phyloP scores from a whole-genome alignment of 768 basidiomycete species.

The Auriculariales sp. region DNA sequence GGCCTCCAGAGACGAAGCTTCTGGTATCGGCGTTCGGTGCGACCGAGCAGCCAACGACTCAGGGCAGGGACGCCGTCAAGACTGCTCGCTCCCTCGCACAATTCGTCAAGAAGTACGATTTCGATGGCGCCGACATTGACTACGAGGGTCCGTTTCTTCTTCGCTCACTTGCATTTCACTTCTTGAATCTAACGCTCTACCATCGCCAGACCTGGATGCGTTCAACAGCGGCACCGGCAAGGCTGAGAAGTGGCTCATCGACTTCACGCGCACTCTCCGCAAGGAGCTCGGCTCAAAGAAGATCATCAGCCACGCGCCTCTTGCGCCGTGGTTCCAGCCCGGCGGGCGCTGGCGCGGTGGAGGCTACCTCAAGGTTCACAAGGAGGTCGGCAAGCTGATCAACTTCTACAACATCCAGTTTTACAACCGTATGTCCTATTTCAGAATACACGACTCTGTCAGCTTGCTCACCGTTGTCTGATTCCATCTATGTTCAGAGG shows the following conservation, averaged over 20 bases:
- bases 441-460: neutral
- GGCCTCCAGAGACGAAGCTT: too few species aligned
- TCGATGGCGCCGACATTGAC: constrained; percentile 21
- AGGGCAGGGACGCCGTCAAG: constrained; percentile 1
- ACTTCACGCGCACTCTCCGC: constrained; percentile 22
- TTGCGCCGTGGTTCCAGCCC: constrained; percentile 24
- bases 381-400: constrained; percentile 26
- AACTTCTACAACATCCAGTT: constrained; percentile 33
- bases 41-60: constrained; percentile 12
- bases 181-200: neutral
- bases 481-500: neutral
- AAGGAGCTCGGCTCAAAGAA: constrained; percentile 16
- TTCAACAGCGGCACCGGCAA: constrained; percentile 26
- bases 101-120: constrained; percentile 5
- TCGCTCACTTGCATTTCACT: constrained; percentile 1
- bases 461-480: neutral
- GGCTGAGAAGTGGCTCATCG: constrained; percentile 32
- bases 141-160: constrained; percentile 29
- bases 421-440: constrained; percentile 2
- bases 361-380: constrained; percentile 25
- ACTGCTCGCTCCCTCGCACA: constrained; percentile 2
- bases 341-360: constrained; percentile 20
- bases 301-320: constrained; percentile 25
- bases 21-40: constrained; percentile 25
- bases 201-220: constrained; percentile 47